These are phyloP conservation scores for Penicillium paxilli DNA, from an alignment of 495 filamentous ascomycete genomes.

Conservation along the genomic window DNA sequence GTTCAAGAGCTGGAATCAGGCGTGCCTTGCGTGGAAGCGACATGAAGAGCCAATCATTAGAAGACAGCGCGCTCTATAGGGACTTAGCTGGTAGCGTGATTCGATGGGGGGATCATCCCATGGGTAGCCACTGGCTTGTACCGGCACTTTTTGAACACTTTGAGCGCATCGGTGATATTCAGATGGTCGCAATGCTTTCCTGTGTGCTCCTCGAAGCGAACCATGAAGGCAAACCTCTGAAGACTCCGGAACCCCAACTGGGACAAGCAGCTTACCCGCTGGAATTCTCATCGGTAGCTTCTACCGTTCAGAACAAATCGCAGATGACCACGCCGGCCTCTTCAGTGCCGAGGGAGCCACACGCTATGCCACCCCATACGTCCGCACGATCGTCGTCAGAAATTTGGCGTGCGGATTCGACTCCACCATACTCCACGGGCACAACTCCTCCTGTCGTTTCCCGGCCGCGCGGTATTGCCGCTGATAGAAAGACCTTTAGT, in stretches of 20 bases:
- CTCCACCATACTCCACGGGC: constrained; percentile 57
- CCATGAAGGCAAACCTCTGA: constrained; percentile 21
- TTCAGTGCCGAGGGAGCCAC: constrained; percentile 59
- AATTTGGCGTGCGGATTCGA: constrained; percentile 43
- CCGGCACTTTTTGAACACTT: constrained; percentile 67
- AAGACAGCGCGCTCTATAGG: constrained; percentile 15
- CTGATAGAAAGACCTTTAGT: constrained; percentile 38
- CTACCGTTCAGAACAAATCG: constrained; percentile 30
- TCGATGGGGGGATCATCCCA: constrained; percentile 83
- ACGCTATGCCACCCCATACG: constrained; percentile 58
- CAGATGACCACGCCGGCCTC: constrained; percentile 37
- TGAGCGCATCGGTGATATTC: constrained; percentile 75
- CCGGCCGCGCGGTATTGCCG: constrained; percentile 30
- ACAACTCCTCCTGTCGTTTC: constrained; percentile 63
- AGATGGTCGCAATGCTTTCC: constrained; percentile 94
- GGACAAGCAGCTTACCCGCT: constrained; percentile 33
- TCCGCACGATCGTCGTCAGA: constrained; percentile 49
- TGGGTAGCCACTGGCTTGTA: constrained; percentile 74
- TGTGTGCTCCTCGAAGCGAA: constrained; percentile 77
- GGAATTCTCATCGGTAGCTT: constrained; percentile 29
- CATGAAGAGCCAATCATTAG: constrained; percentile 4
- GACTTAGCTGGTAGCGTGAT: constrained; percentile 54
- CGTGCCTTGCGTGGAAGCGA: constrained; percentile 27
- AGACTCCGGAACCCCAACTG: constrained; percentile 11
- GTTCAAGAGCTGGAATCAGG: constrained; percentile 45